Evolutionary conservation across 352 stramenopile genomes (phyloP).

Genomic region (Phytophthora rubi): DNA sequence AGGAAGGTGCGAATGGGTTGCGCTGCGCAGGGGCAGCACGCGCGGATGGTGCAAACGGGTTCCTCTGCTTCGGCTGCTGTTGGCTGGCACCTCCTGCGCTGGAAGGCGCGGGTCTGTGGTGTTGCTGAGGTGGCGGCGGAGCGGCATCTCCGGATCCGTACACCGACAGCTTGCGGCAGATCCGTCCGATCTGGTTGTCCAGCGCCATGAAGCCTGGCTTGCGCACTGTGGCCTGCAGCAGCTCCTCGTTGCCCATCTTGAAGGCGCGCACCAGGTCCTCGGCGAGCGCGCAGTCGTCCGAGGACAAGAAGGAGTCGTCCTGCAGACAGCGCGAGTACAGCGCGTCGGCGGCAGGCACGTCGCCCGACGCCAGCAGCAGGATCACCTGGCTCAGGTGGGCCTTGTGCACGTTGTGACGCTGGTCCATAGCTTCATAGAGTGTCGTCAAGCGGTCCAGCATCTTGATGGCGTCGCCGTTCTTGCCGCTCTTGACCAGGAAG

Average conservation of each 20-base stretch:
- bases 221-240: constrained; percentile 73
- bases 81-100: constrained; percentile 20
- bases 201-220: constrained; percentile 81
- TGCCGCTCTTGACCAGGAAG: constrained; percentile 68
- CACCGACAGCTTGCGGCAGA: constrained; percentile 74
- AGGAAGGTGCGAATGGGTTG: constrained; percentile 49
- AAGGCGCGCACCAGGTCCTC: constrained; percentile 82
- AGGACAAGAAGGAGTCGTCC: constrained; percentile 74
- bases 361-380: constrained; percentile 57
- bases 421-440: constrained; percentile 73
- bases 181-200: constrained; percentile 77
- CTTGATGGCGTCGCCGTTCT: constrained; percentile 52
- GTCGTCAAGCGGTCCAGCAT: constrained; percentile 59
- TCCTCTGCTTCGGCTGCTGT: constrained; percentile 39
- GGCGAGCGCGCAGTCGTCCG: constrained; percentile 76
- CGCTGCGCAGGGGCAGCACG: constrained; percentile 29
- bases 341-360: constrained; percentile 78
- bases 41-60: constrained; percentile 36
- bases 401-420: constrained; percentile 76
- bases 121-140: constrained; percentile 21
- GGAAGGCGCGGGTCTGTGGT: constrained; percentile 33
- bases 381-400: constrained; percentile 75
- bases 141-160: constrained; percentile 41
- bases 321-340: constrained; percentile 81
- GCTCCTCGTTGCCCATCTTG: constrained; percentile 80